These are phyloP conservation scores for Ceratopteris richardii DNA, from an alignment of 75 land plant genomes.

Conservation along the genomic window DNA sequence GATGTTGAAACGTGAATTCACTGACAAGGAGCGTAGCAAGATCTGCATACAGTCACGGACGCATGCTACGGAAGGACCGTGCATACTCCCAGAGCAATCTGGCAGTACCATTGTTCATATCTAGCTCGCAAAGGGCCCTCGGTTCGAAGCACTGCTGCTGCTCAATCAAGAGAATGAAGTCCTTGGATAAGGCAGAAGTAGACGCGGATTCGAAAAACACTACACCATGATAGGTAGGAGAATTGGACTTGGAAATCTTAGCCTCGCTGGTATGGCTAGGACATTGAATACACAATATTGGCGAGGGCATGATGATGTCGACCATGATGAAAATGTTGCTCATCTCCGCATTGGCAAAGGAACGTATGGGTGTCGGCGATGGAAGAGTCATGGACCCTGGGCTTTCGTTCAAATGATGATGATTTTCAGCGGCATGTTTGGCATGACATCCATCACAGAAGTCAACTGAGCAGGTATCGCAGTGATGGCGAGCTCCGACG, in stretches of 20 bases:
- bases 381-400: not conserved
- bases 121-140: not conserved
- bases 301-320: not conserved
- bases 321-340: not conserved
- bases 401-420: not conserved
- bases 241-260: not conserved
- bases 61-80: not conserved
- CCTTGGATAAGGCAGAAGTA: not conserved
- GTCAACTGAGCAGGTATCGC: not conserved
- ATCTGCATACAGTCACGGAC: slow-evolving; percentile 1
- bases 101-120: not conserved
- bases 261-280: not conserved
- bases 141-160: not conserved
- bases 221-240: not conserved
- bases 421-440: not conserved
- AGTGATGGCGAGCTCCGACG: not conserved
- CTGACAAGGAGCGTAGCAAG: not conserved
- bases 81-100: slow-evolving; percentile 4
- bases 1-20: not conserved
- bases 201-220: not conserved
- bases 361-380: not conserved
- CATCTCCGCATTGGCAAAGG: not conserved
- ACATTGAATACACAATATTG: not conserved
- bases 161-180: not conserved
- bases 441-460: not conserved